Base-by-base conservation (phyloP, 1,284 basidiomycete species). In the Ceratobasidium sp. region DNA sequence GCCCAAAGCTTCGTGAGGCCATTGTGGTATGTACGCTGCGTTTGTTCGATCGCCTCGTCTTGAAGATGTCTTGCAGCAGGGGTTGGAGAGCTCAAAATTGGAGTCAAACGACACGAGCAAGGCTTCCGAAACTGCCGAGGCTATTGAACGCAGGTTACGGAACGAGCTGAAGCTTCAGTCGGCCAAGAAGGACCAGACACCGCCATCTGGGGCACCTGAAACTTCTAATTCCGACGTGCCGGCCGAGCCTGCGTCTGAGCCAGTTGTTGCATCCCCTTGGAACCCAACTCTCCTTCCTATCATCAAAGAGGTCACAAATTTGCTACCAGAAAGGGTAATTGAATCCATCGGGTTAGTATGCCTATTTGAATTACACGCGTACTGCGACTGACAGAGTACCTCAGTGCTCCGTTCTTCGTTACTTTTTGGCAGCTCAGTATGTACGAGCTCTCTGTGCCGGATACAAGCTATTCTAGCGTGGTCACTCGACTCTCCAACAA, bases 351-450 rank as follows among this genome's bases (percentile, higher is more conserved):
- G 94, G 94, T 94, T 81, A 80, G 90, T 83, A 11, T 8, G 31
- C 35, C 56, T 51, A 10, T 28, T 45, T 11, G 42, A 17, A 13
- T 58, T 17, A 28, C 61, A 8, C 31, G 67, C 28, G 51, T 61
- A 39, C 42, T 39, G 67, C 39, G 58, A 28, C 39, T 77, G 23
- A 74, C 79, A 7, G 51, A 76, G 54, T 49, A 39, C 10, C 61
- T 51, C 79, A 96, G 95, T 5, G 91, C 94, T 42, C 92, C 91
- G 1, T 98, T 98, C 85, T 97, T 96, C 80, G 85, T 94, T 54
- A 95, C 95, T 0, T 99, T 98, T 85, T 98, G 97, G 97, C 95
- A 97, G 82, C 83, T 98, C 73, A 93, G 94, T 0, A 92, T 92
- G 33, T 94, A 95, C 80, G 97, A 99, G 83, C 88, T 99, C 56